Evolutionary conservation across 768 basidiomycete genomes (phyloP), one percentile per base, ranked within the genome.

Genomic region (Mycena galopus): DNA sequence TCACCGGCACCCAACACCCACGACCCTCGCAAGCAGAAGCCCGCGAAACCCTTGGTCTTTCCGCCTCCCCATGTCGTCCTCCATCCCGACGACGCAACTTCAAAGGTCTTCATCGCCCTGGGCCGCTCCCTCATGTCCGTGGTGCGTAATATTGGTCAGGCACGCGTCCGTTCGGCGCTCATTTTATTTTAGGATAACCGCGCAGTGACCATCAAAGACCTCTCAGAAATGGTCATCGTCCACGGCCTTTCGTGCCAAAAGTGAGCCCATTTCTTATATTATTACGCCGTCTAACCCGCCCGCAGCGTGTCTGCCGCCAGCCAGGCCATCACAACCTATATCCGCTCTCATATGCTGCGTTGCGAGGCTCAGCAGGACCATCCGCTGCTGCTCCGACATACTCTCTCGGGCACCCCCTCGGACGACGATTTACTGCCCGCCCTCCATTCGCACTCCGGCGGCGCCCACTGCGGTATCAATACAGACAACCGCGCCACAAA

Each of bases 191-290:
- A 94, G 92, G 89, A 92, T 78, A 95, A 95, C 81, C 90, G 92
- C 59, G 93, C 93, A 57, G 93, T 94, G 91, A 94, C 93, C 50
- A 92, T 94, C 83, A 95, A 94, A 80, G 93, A 95, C 83, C 89
- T 95, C 65, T 91, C 94, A 35, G 92, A 94, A 76, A 88, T 91
- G 83, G 87, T 90, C 42, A 85, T 90, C 73, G 84, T 83, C 72
- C 88, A 86, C 77, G 93, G 93, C 61, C 85, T 94, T 23, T 84
- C 88, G 69, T 93, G 93, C 81, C 92, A 93, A 84, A 94, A 93
- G 93, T 95, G 74, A 73, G 88, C 87, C 71, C 80, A 81, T 69
- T 66, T 56, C 63, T 51, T 50, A 50, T 53, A 27, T 65, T 65
- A 56, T 58, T 65, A 62, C 75, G 79, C 44, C 65, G 39, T 73